Conservation (phyloP, 1,139 yeast species). For the Lodderomyces theae region DNA sequence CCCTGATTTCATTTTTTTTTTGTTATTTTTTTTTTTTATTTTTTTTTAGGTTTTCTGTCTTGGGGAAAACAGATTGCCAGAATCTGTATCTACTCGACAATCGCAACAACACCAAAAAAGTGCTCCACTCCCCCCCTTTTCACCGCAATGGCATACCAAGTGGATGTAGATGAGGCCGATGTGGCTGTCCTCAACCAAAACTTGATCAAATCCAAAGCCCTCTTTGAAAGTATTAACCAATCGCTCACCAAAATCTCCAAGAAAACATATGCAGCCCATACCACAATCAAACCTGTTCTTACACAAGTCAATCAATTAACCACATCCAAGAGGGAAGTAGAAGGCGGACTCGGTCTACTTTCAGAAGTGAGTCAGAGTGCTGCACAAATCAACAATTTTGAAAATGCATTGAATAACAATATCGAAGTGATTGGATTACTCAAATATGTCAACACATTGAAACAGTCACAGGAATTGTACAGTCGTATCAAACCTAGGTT, state of each 20-base stretch:
- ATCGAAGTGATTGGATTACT: constrained; percentile 39
- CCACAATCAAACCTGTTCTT: constrained; percentile 68
- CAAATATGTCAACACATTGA: constrained; percentile 38
- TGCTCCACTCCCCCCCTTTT: background rate
- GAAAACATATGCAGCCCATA: constrained; percentile 61
- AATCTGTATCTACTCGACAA: background rate
- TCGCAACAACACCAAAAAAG: background rate
- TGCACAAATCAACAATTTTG: constrained; percentile 53
- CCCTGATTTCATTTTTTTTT: background rate
- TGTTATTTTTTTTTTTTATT: no score
- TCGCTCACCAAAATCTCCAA: constrained; percentile 56
- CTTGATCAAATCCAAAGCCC: constrained; percentile 53
- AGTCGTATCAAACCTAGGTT: constrained; percentile 37
- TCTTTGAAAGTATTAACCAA: constrained; percentile 55
- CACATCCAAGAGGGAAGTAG: constrained; percentile 56
- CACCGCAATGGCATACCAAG: constrained; percentile 19
- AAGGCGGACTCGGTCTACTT: constrained; percentile 57
- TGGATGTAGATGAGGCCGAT: constrained; percentile 79
- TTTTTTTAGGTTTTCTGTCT: no score
- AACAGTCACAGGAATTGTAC: constrained; percentile 31
- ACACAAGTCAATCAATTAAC: constrained; percentile 59
- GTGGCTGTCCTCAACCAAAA: constrained; percentile 79
- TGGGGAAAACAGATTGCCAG: no score
- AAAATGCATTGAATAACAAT: constrained; percentile 37
- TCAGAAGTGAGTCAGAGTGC: constrained; percentile 68